These are phyloP conservation scores for Gastrolobium bilobum DNA, from an alignment of 306 rosid genomes.

Conservation along the genomic window DNA sequence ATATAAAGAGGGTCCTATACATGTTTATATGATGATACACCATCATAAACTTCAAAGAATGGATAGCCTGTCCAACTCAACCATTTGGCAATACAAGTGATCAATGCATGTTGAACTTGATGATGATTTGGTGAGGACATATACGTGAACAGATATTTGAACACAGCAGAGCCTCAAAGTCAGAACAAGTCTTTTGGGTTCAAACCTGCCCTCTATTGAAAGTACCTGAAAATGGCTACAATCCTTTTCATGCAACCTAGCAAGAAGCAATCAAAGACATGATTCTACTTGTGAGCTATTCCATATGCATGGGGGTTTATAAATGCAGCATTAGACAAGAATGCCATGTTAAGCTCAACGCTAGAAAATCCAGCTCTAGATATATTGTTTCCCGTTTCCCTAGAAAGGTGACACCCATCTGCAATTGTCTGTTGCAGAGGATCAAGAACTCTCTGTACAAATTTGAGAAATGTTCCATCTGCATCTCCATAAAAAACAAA, in stretches of 20 bases:
- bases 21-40: slow-evolving; percentile 5
- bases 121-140: background rate
- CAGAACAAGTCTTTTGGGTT: background rate
- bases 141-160: background rate
- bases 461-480: slow-evolving; percentile 76
- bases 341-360: slow-evolving; percentile 62
- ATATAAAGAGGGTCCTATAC: background rate
- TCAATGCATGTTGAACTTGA: slow-evolving; percentile 7
- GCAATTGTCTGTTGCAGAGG: slow-evolving; percentile 75
- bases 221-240: slow-evolving; percentile 37
- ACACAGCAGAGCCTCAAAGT: background rate
- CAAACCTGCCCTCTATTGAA: slow-evolving; percentile 31
- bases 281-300: slow-evolving; percentile 64
- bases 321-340: slow-evolving; percentile 60
- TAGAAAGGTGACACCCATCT: slow-evolving; percentile 85
- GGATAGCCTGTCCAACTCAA: slow-evolving; percentile 20
- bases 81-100: background rate
- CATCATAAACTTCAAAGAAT: slow-evolving; percentile 23
- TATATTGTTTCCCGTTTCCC: slow-evolving; percentile 71
- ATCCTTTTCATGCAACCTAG: slow-evolving; percentile 25
- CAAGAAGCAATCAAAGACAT: slow-evolving; percentile 37
- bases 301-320: slow-evolving; percentile 81
- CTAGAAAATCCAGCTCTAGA: slow-evolving; percentile 72
- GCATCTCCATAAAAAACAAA: slow-evolving; percentile 44
- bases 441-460: slow-evolving; percentile 71